A percentile compares a stretch with the other conserved stretches of the same genome.
Evolutionary conservation across 108 stramenopile species (phyloP).

Genomic region (Ochromonas danica): DNA sequence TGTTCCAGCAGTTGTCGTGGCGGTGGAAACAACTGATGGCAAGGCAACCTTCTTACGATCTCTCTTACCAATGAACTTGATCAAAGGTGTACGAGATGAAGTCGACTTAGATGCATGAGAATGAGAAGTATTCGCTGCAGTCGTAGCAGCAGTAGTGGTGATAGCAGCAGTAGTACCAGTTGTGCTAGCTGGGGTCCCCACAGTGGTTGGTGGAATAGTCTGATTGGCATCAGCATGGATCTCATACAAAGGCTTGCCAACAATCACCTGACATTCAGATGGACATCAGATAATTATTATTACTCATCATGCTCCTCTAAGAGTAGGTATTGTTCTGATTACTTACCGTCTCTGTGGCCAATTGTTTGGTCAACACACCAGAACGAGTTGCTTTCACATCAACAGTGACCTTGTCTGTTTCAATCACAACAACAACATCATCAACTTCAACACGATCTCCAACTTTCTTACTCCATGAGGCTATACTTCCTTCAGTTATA

Average conservation of each 20-base stretch:
- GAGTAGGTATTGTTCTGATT: too few species aligned
- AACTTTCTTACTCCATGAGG: constrained; percentile 71
- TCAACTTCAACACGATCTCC: constrained; percentile 71
- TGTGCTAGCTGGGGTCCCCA: constrained; percentile 46
- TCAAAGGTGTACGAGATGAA: constrained; percentile 62
- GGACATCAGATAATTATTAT: too few species aligned
- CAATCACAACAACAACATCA: constrained; percentile 78
- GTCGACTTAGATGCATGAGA: constrained; percentile 8
- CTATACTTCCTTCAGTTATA: constrained; percentile 74
- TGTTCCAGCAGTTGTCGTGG: not conserved
- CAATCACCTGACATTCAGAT: too few species aligned
- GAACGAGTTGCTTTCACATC: constrained; percentile 78
- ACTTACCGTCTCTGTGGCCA: constrained; percentile 73
- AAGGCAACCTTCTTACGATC: constrained; percentile 43
- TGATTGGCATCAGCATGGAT: not conserved
- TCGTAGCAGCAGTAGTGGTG: constrained; percentile 47
- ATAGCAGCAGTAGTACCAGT: constrained; percentile 66
- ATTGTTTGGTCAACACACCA: constrained; percentile 70
- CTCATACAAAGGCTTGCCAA: not conserved
- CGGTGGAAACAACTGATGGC: too few species aligned
- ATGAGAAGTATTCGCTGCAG: constrained; percentile 32
- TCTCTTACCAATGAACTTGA: constrained; percentile 86
- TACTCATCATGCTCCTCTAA: too few species aligned
- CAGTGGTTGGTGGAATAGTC: constrained; percentile 62
- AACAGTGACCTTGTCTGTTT: constrained; percentile 87